Evolutionary conservation across 768 basidiomycete species (phyloP), one percentile per base, ranked within the genome.

Genomic region (Heimioporus sp.): DNA sequence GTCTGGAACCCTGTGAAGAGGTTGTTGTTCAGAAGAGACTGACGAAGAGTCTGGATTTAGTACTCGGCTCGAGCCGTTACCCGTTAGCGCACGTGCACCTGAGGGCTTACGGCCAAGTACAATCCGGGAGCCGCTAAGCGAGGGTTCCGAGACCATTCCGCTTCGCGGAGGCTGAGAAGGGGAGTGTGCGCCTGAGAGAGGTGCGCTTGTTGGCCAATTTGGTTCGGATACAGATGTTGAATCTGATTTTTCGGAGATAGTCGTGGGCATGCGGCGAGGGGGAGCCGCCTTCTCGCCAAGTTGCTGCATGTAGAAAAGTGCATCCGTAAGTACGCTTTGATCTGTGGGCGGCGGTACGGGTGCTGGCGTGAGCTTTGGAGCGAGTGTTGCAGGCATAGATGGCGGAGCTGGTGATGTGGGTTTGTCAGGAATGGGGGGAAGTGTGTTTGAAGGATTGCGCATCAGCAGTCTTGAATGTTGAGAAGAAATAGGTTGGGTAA

Each of bases 11-110:
- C 52, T 61, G 57, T 53, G 69, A 69, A 53, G 51, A 38, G 58
- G 63, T 51, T 62, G 59, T 31, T 49, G 61, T 55, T 69, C 68
- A 52, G 67, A 70, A 67, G 76, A 66, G 73, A 65, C 60, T 46
- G 64, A 69, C 58, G 68, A 56, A 17, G 62, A 60, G 52, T 72
- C 66, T 57, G 53, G 49, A 68, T 71, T 71, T 68, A 56, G 62
- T 51, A 58, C 70, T 71, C 59, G 78, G 76, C 65, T 69, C 58
- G 56, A 45, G 43, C 65, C 62, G 59, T 43, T 51, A 53, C 47
- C 49, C 5, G 59, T 53, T 51, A 75, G 80, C 43, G 85, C 89
- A 84, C 89, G 89, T 84, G 89, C 89, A 44, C 89, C 89, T 31
- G 87, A 85, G 19, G 89, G 89, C 62, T 87, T 89, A 70, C 87